Percentiles rank a stretch among this genome's conserved stretches.
Conservation (phyloP, 2,329 filamentous ascomycete genomes). For the Aspergillus glaucus region DNA sequence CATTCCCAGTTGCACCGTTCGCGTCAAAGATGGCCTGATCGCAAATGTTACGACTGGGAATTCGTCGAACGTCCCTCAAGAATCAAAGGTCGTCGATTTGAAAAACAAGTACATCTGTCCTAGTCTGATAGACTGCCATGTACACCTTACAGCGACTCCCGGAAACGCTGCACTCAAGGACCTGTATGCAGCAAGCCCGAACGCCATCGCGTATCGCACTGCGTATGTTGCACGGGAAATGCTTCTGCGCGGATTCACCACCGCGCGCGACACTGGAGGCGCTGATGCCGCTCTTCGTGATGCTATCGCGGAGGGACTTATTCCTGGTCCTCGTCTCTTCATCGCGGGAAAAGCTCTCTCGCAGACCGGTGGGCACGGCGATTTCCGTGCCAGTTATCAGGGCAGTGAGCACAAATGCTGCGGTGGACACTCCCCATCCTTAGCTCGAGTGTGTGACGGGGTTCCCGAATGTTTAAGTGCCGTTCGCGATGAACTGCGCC, state of each 20-base stretch:
- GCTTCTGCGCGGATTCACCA: conserved; percentile 53
- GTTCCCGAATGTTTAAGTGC: conserved; percentile 48
- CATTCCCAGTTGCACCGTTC: conserved; percentile 24
- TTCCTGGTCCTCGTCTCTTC: conserved; percentile 50
- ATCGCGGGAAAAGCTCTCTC: conserved; percentile 48
- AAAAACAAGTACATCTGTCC: conserved; percentile 43
- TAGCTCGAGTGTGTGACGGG: conserved; percentile 44
- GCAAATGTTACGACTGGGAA: conserved; percentile 10
- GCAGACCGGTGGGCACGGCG: conserved; percentile 54
- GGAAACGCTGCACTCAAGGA: conserved; percentile 35
- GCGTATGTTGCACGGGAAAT: conserved; percentile 32
- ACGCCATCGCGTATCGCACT: conserved; percentile 10
- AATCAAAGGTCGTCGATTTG: conserved; percentile 23
- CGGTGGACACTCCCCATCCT: conserved; percentile 26
- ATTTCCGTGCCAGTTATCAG: conserved; percentile 37
- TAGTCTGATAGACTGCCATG: conserved; percentile 49
- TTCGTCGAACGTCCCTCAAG: conserved; percentile 11
- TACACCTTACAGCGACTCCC: conserved; percentile 43
- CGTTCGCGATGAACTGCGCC: conserved; percentile 48
- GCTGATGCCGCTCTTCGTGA: conserved; percentile 43
- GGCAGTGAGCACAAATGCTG: conserved; percentile 37
- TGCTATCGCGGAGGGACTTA: conserved; percentile 45
- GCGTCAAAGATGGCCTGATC: conserved; percentile 32
- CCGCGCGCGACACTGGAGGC: conserved; percentile 52
- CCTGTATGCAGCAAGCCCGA: conserved; percentile 29